Evolutionary conservation across 2,329 filamentous ascomycete genomes (phyloP).

Genomic region (Coniochaeta hoffmannii): DNA sequence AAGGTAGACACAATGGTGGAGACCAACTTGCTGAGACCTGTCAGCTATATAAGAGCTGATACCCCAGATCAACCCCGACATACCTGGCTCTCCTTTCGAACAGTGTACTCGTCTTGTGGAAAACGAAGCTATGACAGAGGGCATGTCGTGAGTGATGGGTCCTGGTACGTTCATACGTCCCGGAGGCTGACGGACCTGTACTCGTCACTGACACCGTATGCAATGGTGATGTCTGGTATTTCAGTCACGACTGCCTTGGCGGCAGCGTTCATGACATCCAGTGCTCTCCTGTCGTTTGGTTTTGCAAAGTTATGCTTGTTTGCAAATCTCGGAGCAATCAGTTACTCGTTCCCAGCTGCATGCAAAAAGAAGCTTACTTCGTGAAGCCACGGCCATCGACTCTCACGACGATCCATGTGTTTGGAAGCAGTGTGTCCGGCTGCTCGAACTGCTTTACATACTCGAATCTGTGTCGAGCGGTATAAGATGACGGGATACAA

Average conservation of each 20-base stretch:
- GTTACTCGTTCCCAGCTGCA: background rate
- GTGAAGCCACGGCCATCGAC: conserved; percentile 94
- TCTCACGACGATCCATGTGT: conserved; percentile 92
- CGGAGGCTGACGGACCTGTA: conserved; percentile 50
- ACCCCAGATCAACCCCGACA: background rate
- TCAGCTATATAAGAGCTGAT: conserved; percentile 2
- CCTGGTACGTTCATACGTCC: too few species aligned
- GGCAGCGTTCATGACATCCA: conserved; percentile 91
- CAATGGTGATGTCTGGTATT: conserved; percentile 76
- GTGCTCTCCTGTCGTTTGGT: conserved; percentile 80
- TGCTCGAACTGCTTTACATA: conserved; percentile 91
- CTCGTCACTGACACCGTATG: conserved; percentile 92
- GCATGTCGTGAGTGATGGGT: too few species aligned
- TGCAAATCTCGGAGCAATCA: conserved; percentile 54
- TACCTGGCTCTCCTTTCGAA: conserved; percentile 82
- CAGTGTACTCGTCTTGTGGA: conserved; percentile 72
- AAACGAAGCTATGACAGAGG: conserved; percentile 81
- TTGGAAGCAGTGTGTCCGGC: conserved; percentile 69
- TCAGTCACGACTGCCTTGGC: conserved; percentile 80
- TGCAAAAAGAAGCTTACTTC: conserved; percentile 53
- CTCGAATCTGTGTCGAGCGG: conserved; percentile 59
- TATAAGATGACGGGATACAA: conserved; percentile 10
- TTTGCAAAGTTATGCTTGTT: conserved; percentile 80
- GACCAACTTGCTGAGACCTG: conserved; percentile 64
- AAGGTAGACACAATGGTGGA: conserved; percentile 91